Base-by-base conservation (phyloP, 2,329 filamentous ascomycete species). In the Alternaria gaisen region DNA sequence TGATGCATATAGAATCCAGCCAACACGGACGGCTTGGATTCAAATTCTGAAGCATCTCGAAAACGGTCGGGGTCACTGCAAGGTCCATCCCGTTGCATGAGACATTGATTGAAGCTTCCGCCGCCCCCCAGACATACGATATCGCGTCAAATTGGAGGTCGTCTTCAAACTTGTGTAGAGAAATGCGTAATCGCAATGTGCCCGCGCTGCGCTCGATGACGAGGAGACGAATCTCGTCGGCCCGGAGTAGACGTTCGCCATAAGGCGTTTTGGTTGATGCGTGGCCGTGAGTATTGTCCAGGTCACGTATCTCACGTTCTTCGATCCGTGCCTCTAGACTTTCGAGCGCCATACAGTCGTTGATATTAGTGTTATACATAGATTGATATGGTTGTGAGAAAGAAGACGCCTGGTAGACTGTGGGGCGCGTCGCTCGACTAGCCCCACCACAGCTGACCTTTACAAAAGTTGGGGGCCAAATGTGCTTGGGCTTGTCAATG, bases 241-340 rank as follows among this genome's bases (percentile, higher is more conserved):
- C 4, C 30, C n/a, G 30, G 1, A 48, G 44, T 0, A 47, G 46
- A 1, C 30, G 46, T 4, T 48, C 46, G 46, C 3, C 14, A 3
- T 48, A 36, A 1, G 46, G 18, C 24, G 46, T n/a, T n/a, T 9
- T 7, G 4, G 1, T 1, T 5, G 12, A 22, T 34, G 18, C 28
- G 7, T 4, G 1, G 14, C 18, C 6, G 12, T 0, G 20, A 6
- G 28, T 0, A 5, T 47, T 12, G 4, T 4, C 28, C 5, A 3
- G 18, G 1, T 47, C 18, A 1, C 0, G 3, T 5, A n/a, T 34
- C 4, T 9, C 12, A 6, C 4, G 12, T 4, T 22, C 4, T 34
- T 11, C 44, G 5, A 22, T 3, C 0, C 14, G 2, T 4, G 18
- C 8, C 20, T 34, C 2, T 4, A 48, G 46, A 34, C 28, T 0